phyloP scores from a whole-genome alignment of 805 yeast genomes.

The Saccharomycopsis lassenensis region DNA sequence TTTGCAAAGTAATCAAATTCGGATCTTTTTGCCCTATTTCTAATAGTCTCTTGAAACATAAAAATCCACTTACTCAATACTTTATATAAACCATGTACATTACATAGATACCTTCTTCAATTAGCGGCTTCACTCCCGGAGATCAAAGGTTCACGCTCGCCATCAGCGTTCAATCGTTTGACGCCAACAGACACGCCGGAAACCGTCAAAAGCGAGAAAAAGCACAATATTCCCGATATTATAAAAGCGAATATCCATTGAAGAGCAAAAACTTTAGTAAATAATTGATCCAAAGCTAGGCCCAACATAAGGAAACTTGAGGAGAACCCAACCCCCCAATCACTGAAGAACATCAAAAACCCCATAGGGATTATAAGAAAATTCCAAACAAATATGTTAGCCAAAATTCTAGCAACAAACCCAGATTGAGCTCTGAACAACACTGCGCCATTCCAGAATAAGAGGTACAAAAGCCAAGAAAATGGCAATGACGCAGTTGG shows the following conservation, averaged over 20 bases:
- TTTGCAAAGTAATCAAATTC: too few relatives aligned
- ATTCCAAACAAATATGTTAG: slow-evolving; percentile 71
- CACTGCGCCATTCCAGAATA: slow-evolving; percentile 83
- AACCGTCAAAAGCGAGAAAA: slow-evolving; percentile 38
- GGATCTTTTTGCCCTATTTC: too few relatives aligned
- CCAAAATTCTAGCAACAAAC: slow-evolving; percentile 53
- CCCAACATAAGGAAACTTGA: slow-evolving; percentile 51
- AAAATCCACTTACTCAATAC: too few relatives aligned
- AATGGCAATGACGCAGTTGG: slow-evolving; percentile 61
- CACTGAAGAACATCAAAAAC: slow-evolving; percentile 48
- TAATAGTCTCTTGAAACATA: too few relatives aligned
- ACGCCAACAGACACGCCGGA: slow-evolving; percentile 23
- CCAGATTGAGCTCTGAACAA: slow-evolving; percentile 46
- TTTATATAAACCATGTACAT: too few relatives aligned
- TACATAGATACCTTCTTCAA: too few relatives aligned
- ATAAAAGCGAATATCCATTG: slow-evolving; percentile 80
- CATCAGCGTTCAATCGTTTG: neutral
- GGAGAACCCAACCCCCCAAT: slow-evolving; percentile 59
- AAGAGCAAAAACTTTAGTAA: slow-evolving; percentile 58
- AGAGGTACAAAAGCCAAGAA: slow-evolving; percentile 60
- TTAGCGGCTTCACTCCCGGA: too few relatives aligned
- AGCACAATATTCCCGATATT: slow-evolving; percentile 46
- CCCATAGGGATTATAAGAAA: slow-evolving; percentile 54
- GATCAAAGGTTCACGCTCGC: slow-evolving; percentile 2
- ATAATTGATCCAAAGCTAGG: slow-evolving; percentile 59